Base-by-base conservation (phyloP, 2,329 filamentous ascomycete genomes). In the Cladophialophora carrionii region DNA sequence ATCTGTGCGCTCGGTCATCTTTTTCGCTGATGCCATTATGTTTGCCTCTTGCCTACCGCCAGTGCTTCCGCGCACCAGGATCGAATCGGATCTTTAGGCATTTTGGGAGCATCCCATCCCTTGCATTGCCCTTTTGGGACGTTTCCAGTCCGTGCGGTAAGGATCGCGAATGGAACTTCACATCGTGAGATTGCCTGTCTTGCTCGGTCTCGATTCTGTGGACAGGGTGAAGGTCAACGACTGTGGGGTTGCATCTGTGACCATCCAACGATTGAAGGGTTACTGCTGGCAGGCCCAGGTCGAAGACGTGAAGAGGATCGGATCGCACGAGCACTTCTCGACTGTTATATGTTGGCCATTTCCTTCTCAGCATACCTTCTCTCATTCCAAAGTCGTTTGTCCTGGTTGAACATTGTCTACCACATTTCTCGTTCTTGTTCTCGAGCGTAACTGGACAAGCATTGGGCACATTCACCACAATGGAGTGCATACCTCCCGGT, bases 141-240 rank as follows among this genome's bases (percentile, higher is more conserved):
- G 29, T 59, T 55, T 24, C 31, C 43, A 54, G 37, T 64, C 68
- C 51, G 60, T 63, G 66, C 68, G 64, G 68, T 53, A 70, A 68
- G 68, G 68, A 70, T 58, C 20, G 56, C n/a, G 66, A 60, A 60
- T 46, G 59, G 57, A 48, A 24, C 24, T 26, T 48, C 49, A 48
- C 34, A 49, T 48, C 37, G 31, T 59, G 64, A 69, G 53, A 70
- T 68, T 70, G 55, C 63, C 55, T 69, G 68, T 70, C 68, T 70
- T 70, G 65, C 63, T 62, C 60, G 56, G 46, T 41, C 54, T 53
- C 57, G 61, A 66, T 62, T 66, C 58, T 59, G 62, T 67, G 67
- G 62, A 63, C 61, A 24, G 52, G 49, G 57, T 37, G 37, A 55
- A 57, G 43, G 56, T 37, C 64, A 65, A 61, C 43, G 51, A 58